phyloP scores from a whole-genome alignment of 345 rosid genomes.

The Melastoma malabathricum region DNA sequence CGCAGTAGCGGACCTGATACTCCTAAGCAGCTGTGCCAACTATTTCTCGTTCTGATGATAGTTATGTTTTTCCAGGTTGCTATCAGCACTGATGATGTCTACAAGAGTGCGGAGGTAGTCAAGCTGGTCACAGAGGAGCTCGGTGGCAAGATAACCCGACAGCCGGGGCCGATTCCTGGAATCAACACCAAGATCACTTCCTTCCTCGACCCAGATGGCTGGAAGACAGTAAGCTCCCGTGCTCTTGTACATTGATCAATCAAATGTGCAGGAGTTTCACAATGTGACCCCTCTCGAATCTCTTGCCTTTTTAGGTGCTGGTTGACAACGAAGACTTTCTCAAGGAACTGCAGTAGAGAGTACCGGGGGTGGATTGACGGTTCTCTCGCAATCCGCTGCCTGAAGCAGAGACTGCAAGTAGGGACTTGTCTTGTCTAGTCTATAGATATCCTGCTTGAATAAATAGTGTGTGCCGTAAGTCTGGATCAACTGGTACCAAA shows the following conservation, averaged over 20 bases:
- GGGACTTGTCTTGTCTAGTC: no score
- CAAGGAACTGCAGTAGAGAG: conserved; percentile 46
- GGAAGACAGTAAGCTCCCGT: conserved; percentile 65
- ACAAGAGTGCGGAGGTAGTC: conserved; percentile 84
- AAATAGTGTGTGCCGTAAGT: no score
- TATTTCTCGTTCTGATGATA: not conserved
- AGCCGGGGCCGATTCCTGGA: conserved; percentile 84
- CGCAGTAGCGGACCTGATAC: not conserved
- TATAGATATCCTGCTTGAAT: no score
- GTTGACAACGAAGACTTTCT: conserved; percentile 94
- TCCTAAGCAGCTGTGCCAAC: not conserved
- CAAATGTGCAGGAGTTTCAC: no score
- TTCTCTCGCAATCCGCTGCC: no score
- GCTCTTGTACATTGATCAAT: not conserved
- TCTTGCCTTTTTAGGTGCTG: conserved; percentile 39
- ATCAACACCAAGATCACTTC: conserved; percentile 70
- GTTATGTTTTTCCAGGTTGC: conserved; percentile 36
- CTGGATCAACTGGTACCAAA: no score
- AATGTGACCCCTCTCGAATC: no score
- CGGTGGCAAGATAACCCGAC: conserved; percentile 85
- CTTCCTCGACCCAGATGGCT: conserved; percentile 90
- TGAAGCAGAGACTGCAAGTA: no score
- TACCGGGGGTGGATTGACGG: no score
- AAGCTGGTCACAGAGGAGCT: conserved; percentile 58
- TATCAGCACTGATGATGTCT: conserved; percentile 80